A percentile compares a stretch with the other conserved stretches of the same genome.
These are phyloP conservation scores for Amphibolis antarctica DNA, from an alignment of 106 monocot species.

Conservation along the genomic window DNA sequence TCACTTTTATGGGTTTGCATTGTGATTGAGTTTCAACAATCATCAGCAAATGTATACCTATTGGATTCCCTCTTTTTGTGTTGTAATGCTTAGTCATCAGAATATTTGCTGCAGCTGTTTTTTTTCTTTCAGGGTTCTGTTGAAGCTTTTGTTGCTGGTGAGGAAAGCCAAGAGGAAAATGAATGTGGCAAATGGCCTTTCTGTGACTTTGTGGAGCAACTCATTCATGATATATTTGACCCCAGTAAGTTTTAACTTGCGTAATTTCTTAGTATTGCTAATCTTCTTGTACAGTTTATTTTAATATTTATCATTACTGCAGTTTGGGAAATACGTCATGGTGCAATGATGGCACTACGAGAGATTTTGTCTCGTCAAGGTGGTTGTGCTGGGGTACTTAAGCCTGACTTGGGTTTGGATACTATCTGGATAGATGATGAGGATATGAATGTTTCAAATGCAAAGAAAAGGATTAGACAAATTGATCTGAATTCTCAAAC, in stretches of 20 bases:
- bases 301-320: slow-evolving; percentile 7
- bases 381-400: slow-evolving; percentile 68
- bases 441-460: slow-evolving; percentile 12
- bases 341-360: slow-evolving; percentile 84
- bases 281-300: slow-evolving; percentile 2
- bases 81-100: not conserved
- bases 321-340: slow-evolving; percentile 99
- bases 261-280: not conserved
- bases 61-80: no score
- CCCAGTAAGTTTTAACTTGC: slow-evolving; percentile 35
- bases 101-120: not conserved
- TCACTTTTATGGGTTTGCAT: no score
- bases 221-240: slow-evolving; percentile 97
- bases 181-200: slow-evolving; percentile 81
- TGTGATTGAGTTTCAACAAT: no score
- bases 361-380: slow-evolving; percentile 92
- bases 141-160: slow-evolving; percentile 36
- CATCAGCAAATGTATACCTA: no score
- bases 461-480: slow-evolving; percentile 33
- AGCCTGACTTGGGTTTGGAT: slow-evolving; percentile 42
- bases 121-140: slow-evolving; percentile 32
- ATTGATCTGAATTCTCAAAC: slow-evolving; percentile 67
- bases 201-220: slow-evolving; percentile 67
- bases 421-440: slow-evolving; percentile 30
- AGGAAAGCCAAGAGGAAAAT: slow-evolving; percentile 37